phyloP scores from a whole-genome alignment of 306 rosid species.

The Prinsepia uniflora region DNA sequence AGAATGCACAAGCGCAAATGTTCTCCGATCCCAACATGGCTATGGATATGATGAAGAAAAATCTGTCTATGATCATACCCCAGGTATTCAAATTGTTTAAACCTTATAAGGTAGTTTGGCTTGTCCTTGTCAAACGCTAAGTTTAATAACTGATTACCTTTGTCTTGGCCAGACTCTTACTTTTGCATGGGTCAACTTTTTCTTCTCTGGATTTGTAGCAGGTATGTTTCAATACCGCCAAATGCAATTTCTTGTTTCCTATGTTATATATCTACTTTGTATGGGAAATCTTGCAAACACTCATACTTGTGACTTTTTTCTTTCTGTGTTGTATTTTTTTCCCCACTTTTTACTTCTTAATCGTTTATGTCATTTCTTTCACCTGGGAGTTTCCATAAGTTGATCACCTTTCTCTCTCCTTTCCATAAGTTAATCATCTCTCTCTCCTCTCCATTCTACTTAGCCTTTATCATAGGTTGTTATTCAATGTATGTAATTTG shows the following conservation, averaged over 20 bases:
- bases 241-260: slow-evolving; percentile 7
- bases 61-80: slow-evolving; percentile 95
- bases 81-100: slow-evolving; percentile 51
- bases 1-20: slow-evolving; percentile 95
- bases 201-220: slow-evolving; percentile 99
- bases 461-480: neutral
- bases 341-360: neutral
- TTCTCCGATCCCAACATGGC: slow-evolving; percentile 99
- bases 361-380: slow-evolving; percentile 8
- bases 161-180: slow-evolving; percentile 83
- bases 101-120: neutral
- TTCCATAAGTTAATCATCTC: neutral
- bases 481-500: neutral
- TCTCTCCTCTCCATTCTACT: neutral
- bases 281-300: neutral
- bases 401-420: neutral
- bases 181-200: slow-evolving; percentile 98
- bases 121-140: neutral
- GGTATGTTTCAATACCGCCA: slow-evolving; percentile 42
- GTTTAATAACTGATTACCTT: slow-evolving; percentile 6
- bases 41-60: slow-evolving; percentile 99
- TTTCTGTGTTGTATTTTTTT: slow-evolving; percentile 8
- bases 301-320: slow-evolving; percentile 6
- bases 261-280: slow-evolving; percentile 1
- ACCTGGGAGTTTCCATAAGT: neutral